Percentiles rank a stretch among this genome's conserved stretches.
Conservation (phyloP, 108 stramenopile genomes). For the Pseudonitzschia pungens region DNA sequence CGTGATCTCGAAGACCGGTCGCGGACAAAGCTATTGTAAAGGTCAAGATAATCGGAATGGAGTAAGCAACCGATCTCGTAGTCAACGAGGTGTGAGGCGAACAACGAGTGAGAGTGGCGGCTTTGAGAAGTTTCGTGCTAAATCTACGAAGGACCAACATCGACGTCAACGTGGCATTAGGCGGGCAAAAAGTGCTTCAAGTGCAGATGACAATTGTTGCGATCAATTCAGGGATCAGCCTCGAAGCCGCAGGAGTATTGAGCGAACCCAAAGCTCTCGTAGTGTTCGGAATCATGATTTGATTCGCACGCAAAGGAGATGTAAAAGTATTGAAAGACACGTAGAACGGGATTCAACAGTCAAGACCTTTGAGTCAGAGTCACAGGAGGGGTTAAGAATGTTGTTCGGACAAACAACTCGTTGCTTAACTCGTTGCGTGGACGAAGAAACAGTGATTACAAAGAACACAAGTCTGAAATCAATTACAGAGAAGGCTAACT, state of each 20-base stretch:
- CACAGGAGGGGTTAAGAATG: background rate
- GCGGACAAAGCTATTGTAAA: no score
- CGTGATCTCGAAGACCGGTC: no score
- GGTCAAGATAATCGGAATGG: background rate
- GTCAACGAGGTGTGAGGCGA: background rate
- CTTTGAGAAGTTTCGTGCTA: no score
- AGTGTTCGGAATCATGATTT: background rate
- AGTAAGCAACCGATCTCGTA: background rate
- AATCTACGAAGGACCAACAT: background rate
- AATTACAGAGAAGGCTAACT: background rate
- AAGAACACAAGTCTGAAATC: background rate
- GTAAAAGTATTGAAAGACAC: background rate
- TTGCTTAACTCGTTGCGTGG: no score
- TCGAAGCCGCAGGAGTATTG: no score
- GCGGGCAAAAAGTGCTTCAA: no score
- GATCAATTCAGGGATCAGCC: no score
- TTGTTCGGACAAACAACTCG: background rate
- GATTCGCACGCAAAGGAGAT: background rate
- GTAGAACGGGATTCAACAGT: background rate
- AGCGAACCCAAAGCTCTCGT: no score
- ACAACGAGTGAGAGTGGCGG: background rate
- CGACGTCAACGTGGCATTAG: background rate
- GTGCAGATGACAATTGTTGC: no score
- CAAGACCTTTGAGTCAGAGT: background rate
- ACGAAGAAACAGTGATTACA: slow-evolving; percentile 1